Evolutionary conservation across 306 rosid genomes (phyloP), one percentile per base, ranked within the genome.

Genomic region (Chamaecrista fasciculata): DNA sequence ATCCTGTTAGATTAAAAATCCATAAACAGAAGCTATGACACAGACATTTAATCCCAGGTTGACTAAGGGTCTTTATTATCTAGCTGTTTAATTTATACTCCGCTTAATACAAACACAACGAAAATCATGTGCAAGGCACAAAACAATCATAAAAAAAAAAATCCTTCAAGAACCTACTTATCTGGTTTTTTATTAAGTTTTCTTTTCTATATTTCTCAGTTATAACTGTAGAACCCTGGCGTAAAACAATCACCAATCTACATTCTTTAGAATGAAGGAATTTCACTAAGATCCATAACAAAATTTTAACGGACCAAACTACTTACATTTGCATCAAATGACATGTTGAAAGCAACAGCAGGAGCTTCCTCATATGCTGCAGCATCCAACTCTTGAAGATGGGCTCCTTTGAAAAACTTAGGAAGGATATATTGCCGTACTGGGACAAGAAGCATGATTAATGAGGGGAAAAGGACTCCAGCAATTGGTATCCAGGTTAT

Each of bases 361-460:
- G 96, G 88, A 50, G 89, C 86, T 80, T 92, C 96, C 79, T 92
- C 98, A 6, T 90, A 92, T 71, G 84, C 86, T 43, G 98, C 95
- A 48, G 96, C 90, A 39, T 92, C 98, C 85, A 92, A 67, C 76
- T 90, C 98, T 76, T 90, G 92, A 79, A 92, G 98, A 83, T 92
- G 98, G 34, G 74, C 91, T 36, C 78, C 80, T 79, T 90, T 89
- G 84, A 92, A 92, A 74, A 92, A 86, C 83, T 63, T 90, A 0
- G 98, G 89, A 72, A 92, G 98, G 50, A 80, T 64, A 83, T 89
- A 92, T 64, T 89, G 96, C 28, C 98, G 81, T 25, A 87, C 95
- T 0, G 98, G 98, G 68, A 92, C 96, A n/a, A 92, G 96, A 76
- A 92, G 96, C 98, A 92, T 92, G 88, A 92, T 92, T 76, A 92